A percentile compares a stretch with the other conserved stretches of the same genome.
Evolutionary conservation across 352 stramenopile species (phyloP).

Genomic region (Phytophthora quininea): DNA sequence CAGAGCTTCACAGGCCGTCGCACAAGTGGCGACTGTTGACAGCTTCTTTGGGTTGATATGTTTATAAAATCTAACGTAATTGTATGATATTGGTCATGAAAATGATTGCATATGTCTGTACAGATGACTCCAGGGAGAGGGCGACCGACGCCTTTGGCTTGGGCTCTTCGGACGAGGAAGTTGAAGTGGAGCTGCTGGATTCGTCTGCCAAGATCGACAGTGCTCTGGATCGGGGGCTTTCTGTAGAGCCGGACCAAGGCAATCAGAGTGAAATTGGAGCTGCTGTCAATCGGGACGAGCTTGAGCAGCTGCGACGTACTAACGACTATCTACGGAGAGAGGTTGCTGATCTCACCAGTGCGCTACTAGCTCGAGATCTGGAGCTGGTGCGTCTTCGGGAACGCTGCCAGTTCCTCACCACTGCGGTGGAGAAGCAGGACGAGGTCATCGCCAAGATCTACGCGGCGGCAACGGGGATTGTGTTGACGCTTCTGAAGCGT

Average conservation of each 20-base stretch:
- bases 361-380: slow-evolving; percentile 75
- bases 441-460: slow-evolving; percentile 84
- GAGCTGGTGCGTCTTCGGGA: slow-evolving; percentile 71
- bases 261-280: slow-evolving; percentile 11
- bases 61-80: background rate
- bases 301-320: slow-evolving; percentile 35
- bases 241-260: slow-evolving; percentile 14
- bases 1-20: background rate
- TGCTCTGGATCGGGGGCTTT: slow-evolving; percentile 19
- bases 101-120: background rate
- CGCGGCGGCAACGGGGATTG: slow-evolving; percentile 26
- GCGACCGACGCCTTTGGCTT: background rate
- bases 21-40: background rate
- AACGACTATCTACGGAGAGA: slow-evolving; percentile 60
- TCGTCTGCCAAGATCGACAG: slow-evolving; percentile 32
- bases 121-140: background rate
- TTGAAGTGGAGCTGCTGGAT: slow-evolving; percentile 33
- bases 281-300: slow-evolving; percentile 19
- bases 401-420: slow-evolving; percentile 63
- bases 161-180: slow-evolving; percentile 29
- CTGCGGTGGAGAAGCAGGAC: slow-evolving; percentile 77
- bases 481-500: slow-evolving; percentile 3
- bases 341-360: slow-evolving; percentile 69
- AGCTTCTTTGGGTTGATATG: background rate
- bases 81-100: background rate